Conservation (phyloP, 2,329 filamentous ascomycete species). For the Botrytis squamosa region DNA sequence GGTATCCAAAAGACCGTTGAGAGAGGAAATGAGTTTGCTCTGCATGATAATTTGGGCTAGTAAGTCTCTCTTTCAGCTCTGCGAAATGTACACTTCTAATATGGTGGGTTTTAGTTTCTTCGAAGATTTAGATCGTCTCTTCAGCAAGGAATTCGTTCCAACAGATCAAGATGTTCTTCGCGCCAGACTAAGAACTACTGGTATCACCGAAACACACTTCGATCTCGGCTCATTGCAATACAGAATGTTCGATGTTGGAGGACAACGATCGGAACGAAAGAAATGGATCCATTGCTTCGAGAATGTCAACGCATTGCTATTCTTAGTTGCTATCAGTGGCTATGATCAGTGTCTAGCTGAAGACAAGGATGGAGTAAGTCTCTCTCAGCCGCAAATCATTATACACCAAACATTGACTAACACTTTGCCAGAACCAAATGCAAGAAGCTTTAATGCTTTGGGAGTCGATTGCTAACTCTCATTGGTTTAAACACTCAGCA, state of each 20-base stretch:
- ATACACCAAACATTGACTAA: slow-evolving; percentile 28
- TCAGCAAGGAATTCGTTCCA: slow-evolving; percentile 76
- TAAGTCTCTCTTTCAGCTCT: slow-evolving; percentile 49
- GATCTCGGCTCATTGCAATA: slow-evolving; percentile 90
- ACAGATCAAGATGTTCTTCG: slow-evolving; percentile 93
- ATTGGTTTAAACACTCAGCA: slow-evolving; percentile 80
- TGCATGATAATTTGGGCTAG: slow-evolving; percentile 96
- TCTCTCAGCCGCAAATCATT: slow-evolving; percentile 2
- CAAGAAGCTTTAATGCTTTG: slow-evolving; percentile 85
- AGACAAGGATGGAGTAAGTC: slow-evolving; percentile 87
- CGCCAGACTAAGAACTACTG: slow-evolving; percentile 85
- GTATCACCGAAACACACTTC: slow-evolving; percentile 93
- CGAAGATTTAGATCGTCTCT: slow-evolving; percentile 71
- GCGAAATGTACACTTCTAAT: slow-evolving; percentile 22
- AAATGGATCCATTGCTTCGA: slow-evolving; percentile 81
- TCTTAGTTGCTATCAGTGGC: slow-evolving; percentile 91
- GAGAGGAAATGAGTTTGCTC: slow-evolving; percentile 93
- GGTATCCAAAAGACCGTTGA: slow-evolving; percentile 85
- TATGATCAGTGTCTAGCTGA: slow-evolving; percentile 96
- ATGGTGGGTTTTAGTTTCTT: slow-evolving; percentile 67
- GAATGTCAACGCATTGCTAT: slow-evolving; percentile 81
- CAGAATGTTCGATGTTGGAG: slow-evolving; percentile 82
- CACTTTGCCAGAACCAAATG: slow-evolving; percentile 72
- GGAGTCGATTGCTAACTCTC: slow-evolving; percentile 81
- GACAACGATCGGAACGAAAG: slow-evolving; percentile 72